Evolutionary conservation across 495 filamentous ascomycete species (phyloP), one percentile per base, ranked within the genome.

Genomic region (Zalerion maritima): DNA sequence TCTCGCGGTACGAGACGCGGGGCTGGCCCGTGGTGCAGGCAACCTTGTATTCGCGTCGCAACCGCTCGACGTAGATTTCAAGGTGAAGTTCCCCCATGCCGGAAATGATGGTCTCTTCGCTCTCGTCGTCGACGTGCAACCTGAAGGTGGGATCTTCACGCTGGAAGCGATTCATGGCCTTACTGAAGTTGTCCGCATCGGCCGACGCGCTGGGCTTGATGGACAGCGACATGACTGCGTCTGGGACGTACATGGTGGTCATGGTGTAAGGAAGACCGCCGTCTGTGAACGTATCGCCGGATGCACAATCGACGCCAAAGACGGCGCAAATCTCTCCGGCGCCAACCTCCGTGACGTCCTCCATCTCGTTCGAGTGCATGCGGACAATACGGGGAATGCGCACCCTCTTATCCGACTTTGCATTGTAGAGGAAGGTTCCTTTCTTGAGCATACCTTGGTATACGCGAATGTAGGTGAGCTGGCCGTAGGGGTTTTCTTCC

Each of bases 341-440:
- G 24, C 83, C 80, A 28, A 99, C 78, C 49, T 94, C 86, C 26
- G 49, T 59, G 9, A 92, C 80, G 40, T 99, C 91, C 55, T 96
- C 91, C 91, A 99, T 89, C 49, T 99, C 91, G 49, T 96, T 94
- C 18, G 85, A 93, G 64, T 99, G 91, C 91, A 99, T 99, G 25
- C 91, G 81, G 26, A 99, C 91, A 45, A 99, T 99, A 43, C 86
- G 78, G 13, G 91, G 91, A 34, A 96, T 74, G 55, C 92, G 89
- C 49, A 99, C 76, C 59, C 89, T 96, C 67, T 96, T 94, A 50
- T 82, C 75, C 29, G 69, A 84, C 36, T 87, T 77, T 6, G 89
- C 82, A 48, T 99, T 99, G 71, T 76, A 94, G 18, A 99, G 73
- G 49, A 82, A 78, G 44, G 76, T 64, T 23, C 84, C 80, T 65